Evolutionary conservation across 495 filamentous ascomycete genomes (phyloP).

Genomic region (Aspergillus panamensis): DNA sequence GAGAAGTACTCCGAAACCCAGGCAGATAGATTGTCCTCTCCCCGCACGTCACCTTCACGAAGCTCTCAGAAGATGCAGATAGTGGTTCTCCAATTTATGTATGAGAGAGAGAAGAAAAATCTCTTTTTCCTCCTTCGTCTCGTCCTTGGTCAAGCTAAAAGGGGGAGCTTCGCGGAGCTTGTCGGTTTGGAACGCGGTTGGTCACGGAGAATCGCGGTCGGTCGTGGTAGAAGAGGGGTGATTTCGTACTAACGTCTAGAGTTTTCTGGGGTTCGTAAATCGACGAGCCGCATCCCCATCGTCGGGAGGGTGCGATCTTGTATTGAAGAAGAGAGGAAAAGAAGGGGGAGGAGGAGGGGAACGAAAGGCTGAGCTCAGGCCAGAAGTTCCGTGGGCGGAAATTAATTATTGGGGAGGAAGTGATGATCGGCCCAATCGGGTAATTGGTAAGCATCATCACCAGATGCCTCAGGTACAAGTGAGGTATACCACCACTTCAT

Average conservation of each 20-base stretch:
- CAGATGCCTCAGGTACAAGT: background rate
- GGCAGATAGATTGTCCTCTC: background rate
- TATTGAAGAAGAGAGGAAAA: background rate
- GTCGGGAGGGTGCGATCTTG: background rate
- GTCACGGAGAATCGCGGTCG: background rate
- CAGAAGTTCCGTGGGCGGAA: constrained; percentile 3
- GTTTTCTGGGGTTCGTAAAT: background rate
- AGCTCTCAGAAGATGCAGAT: background rate
- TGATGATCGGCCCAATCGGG: constrained; percentile 17
- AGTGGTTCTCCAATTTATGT: background rate
- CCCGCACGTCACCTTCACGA: background rate
- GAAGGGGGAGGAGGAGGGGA: background rate
- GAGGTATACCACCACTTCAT: background rate
- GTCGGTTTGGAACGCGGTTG: background rate
- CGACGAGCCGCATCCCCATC: background rate
- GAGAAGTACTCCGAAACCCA: background rate
- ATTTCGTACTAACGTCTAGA: background rate
- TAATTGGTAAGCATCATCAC: constrained; percentile 9
- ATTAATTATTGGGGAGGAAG: background rate
- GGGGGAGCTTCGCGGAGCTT: background rate
- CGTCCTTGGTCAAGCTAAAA: background rate
- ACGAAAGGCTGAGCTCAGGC: background rate
- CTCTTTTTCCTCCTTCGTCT: background rate
- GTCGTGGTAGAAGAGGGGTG: background rate
- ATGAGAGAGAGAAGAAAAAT: no score